These are phyloP conservation scores for Colletotrichum sp. DNA, from an alignment of 2,329 filamentous ascomycete species.

Conservation along the genomic window DNA sequence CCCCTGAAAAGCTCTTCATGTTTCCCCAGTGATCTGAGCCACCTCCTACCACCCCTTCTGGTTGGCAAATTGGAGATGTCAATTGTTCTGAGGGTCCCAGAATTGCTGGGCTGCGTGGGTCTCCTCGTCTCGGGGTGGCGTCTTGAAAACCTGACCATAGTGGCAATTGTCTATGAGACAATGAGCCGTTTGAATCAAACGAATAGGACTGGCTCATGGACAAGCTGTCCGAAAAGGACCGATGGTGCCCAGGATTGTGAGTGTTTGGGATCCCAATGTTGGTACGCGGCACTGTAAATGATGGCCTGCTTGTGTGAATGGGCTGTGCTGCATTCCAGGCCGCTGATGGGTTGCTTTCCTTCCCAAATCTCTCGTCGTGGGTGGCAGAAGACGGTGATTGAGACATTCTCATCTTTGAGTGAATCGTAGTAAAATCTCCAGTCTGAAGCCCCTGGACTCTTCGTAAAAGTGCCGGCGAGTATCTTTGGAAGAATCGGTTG, in stretches of 20 bases:
- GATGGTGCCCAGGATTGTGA: background rate
- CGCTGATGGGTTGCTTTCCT: background rate
- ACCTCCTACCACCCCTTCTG: background rate
- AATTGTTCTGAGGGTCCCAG: background rate
- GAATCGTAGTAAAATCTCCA: background rate
- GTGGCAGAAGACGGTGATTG: background rate
- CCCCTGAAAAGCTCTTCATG: background rate
- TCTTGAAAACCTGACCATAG: slow-evolving; percentile 2
- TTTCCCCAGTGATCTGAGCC: background rate
- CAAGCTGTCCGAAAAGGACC: slow-evolving; percentile 8
- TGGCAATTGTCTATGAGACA: background rate
- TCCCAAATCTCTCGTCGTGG: background rate
- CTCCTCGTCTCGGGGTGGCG: background rate
- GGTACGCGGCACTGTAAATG: background rate
- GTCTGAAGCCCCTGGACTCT: background rate
- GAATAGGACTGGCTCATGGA: slow-evolving; percentile 2
- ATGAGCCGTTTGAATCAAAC: background rate
- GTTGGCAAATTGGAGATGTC: background rate
- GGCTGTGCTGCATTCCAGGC: background rate
- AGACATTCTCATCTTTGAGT: background rate
- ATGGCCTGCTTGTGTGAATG: background rate
- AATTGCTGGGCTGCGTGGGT: background rate
- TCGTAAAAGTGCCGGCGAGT: background rate
- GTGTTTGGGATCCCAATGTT: background rate
- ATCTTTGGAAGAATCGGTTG: slow-evolving; percentile 5